phyloP scores from a whole-genome alignment of 1,284 basidiomycete genomes.

The Hemileia vastatrix region DNA sequence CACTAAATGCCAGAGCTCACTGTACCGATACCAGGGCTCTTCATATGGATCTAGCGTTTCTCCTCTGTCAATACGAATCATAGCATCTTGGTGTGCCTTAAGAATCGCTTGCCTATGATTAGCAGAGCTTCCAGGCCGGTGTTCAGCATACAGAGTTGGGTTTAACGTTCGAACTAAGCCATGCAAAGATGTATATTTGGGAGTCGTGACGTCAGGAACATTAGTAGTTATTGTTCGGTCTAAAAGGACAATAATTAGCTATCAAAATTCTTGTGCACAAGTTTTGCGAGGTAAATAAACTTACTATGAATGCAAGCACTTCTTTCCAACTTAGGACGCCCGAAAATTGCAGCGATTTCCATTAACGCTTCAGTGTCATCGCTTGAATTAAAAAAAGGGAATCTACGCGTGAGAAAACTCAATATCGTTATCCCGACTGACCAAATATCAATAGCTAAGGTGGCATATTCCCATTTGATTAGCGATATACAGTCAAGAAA shows the following conservation, averaged over 20 bases:
- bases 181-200: conserved; percentile 57
- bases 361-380: conserved; percentile 92
- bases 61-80: conserved; percentile 2
- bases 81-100: conserved; percentile 26
- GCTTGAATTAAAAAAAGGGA: conserved; percentile 86
- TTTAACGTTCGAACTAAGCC: conserved; percentile 68
- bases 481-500: background rate
- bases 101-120: conserved; percentile 32
- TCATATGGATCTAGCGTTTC: conserved; percentile 20
- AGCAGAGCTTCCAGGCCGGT: conserved; percentile 37
- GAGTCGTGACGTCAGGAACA: conserved; percentile 60
- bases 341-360: conserved; percentile 85
- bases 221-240: conserved; percentile 79
- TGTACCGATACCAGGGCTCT: conserved; percentile 47
- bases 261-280: background rate
- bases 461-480: conserved; percentile 12
- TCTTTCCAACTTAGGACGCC: conserved; percentile 70
- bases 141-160: conserved; percentile 53
- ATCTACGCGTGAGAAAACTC: conserved; percentile 83
- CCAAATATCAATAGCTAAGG: conserved; percentile 90
- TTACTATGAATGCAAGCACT: conserved; percentile 80
- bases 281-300: conserved; percentile 39
- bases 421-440: conserved; percentile 84
- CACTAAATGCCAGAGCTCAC: conserved; percentile 58
- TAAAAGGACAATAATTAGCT: conserved; percentile 41